phyloP scores from a whole-genome alignment of 2,329 filamentous ascomycete genomes.

The Aspergillus sp. region DNA sequence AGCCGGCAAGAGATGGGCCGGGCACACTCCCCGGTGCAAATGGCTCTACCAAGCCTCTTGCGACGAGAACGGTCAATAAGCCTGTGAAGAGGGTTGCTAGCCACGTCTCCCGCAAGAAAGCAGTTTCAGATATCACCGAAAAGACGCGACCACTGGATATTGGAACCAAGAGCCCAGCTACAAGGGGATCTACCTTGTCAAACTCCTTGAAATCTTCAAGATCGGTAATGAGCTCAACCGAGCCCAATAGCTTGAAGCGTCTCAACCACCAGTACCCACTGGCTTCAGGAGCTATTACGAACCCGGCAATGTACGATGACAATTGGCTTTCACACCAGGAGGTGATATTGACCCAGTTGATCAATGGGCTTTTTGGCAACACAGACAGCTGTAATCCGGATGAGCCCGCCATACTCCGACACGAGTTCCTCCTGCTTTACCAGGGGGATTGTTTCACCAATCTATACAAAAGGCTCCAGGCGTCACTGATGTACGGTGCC shows the following conservation, averaged over 20 bases:
- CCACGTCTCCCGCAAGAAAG: constrained; percentile 11
- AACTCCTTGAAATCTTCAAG: constrained; percentile 16
- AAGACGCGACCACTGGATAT: background rate
- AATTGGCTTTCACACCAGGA: constrained; percentile 64
- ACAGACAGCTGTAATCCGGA: constrained; percentile 22
- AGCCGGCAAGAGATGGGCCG: background rate
- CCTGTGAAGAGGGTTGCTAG: constrained; percentile 14
- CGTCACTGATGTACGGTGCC: constrained; percentile 58
- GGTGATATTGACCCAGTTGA: constrained; percentile 58
- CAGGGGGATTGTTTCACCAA: constrained; percentile 51
- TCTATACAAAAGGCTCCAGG: constrained; percentile 58
- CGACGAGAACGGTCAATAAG: constrained; percentile 6
- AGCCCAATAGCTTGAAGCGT: constrained; percentile 26
- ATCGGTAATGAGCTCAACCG: constrained; percentile 30
- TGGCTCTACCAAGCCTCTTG: constrained; percentile 4
- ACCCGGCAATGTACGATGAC: constrained; percentile 62
- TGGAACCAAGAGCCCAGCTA: background rate
- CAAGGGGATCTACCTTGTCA: constrained; percentile 14
- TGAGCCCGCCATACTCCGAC: constrained; percentile 39
- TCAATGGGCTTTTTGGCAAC: constrained; percentile 56
- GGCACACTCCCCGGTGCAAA: background rate
- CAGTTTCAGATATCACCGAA: background rate
- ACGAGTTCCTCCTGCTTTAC: constrained; percentile 54
- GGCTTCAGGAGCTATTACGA: constrained; percentile 54
- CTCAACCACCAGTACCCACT: constrained; percentile 49